These are phyloP conservation scores for Gynandropsis gynandra DNA, from an alignment of 345 rosid genomes.

Conservation along the genomic window DNA sequence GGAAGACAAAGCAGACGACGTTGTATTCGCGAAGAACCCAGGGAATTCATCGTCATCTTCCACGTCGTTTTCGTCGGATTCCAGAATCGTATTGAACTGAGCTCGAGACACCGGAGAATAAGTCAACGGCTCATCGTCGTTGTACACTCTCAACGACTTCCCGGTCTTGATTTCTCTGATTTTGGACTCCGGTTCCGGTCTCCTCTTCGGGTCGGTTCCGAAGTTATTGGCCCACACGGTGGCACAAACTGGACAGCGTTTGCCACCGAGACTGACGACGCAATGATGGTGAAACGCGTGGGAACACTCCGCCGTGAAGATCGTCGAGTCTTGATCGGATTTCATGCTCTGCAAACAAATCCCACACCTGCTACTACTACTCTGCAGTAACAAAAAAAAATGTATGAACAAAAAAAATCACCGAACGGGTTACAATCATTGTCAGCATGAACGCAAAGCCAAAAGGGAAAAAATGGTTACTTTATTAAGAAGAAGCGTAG, in stretches of 20 bases:
- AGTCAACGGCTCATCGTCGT: constrained; percentile 71
- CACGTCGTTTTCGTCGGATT: constrained; percentile 64
- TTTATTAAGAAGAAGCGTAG: constrained; percentile 26
- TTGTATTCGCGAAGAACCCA: constrained; percentile 42
- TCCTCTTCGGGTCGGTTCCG: constrained; percentile 16
- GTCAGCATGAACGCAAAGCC: too few relatives aligned
- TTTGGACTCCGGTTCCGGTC: constrained; percentile 18
- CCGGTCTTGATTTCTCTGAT: constrained; percentile 29
- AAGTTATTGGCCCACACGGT: constrained; percentile 37
- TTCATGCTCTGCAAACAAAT: constrained; percentile 60
- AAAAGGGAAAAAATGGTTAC: constrained; percentile 3
- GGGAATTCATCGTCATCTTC: constrained; percentile 36
- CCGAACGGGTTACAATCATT: background rate
- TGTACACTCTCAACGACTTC: constrained; percentile 53
- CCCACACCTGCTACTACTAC: constrained; percentile 45
- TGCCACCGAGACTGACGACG: constrained; percentile 39
- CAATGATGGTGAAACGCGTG: constrained; percentile 85
- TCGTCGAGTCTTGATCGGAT: constrained; percentile 56
- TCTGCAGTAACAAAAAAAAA: constrained; percentile 24
- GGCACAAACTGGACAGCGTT: constrained; percentile 71
- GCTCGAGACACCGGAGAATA: constrained; percentile 46
- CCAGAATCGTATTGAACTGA: constrained; percentile 64
- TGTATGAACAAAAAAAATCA: background rate
- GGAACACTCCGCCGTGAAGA: constrained; percentile 84
- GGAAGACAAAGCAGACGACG: constrained; percentile 8